A percentile compares a stretch with the other conserved stretches of the same genome.
These are phyloP conservation scores for Aquilaria sinensis DNA, from an alignment of 345 rosid species.

Conservation along the genomic window DNA sequence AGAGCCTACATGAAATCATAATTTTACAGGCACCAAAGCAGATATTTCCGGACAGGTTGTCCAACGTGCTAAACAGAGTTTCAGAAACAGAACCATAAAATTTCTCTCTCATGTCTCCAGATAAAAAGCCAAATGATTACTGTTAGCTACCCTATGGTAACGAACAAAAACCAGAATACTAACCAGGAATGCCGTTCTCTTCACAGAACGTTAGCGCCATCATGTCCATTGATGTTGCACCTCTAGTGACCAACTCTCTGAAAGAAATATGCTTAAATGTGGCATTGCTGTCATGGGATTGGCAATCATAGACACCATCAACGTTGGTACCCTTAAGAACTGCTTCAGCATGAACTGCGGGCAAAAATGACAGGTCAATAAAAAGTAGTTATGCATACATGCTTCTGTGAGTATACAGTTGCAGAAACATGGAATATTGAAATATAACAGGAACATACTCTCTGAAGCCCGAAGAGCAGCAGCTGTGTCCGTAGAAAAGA, in stretches of 20 bases:
- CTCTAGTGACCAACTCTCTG: slow-evolving; percentile 61
- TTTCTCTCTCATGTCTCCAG: no score
- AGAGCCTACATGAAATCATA: no score
- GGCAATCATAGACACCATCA: slow-evolving; percentile 69
- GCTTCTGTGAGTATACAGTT: neutral
- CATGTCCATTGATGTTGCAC: slow-evolving; percentile 65
- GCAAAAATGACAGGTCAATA: slow-evolving; percentile 5
- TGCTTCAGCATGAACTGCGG: slow-evolving; percentile 76
- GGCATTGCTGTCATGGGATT: slow-evolving; percentile 50
- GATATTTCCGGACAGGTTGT: no score
- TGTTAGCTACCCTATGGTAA: no score
- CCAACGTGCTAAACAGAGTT: no score
- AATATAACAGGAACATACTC: slow-evolving; percentile 32
- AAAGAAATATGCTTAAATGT: slow-evolving; percentile 65
- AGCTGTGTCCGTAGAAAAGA: slow-evolving; percentile 84
- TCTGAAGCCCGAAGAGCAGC: slow-evolving; percentile 90
- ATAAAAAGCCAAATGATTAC: no score
- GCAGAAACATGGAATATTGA: neutral
- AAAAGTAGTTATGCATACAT: neutral
- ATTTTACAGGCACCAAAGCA: no score
- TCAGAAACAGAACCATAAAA: no score
- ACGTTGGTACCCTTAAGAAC: slow-evolving; percentile 81
- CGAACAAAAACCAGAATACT: slow-evolving; percentile 2
- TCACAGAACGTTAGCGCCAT: slow-evolving; percentile 83
- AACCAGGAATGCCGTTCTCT: slow-evolving; percentile 87